These are phyloP conservation scores for Scedosporium apiospermum DNA, from an alignment of 2,329 filamentous ascomycete species.

Conservation along the genomic window DNA sequence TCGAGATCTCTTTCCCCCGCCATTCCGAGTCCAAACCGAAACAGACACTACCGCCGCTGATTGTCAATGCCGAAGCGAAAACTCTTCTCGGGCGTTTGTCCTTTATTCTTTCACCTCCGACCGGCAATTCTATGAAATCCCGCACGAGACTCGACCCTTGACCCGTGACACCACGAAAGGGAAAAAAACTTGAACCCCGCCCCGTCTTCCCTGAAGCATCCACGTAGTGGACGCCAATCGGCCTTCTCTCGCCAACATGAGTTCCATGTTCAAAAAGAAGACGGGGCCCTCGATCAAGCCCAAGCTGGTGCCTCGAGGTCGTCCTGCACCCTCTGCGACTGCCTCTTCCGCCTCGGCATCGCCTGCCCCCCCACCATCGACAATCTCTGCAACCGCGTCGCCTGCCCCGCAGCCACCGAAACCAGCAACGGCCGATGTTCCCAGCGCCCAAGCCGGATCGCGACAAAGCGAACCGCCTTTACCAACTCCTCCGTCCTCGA, in stretches of 20 bases:
- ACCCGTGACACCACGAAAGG: neutral
- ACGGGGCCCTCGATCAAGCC: constrained; percentile 58
- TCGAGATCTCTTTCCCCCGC: neutral
- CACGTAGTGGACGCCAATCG: neutral
- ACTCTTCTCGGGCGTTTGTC: neutral
- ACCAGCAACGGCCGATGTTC: neutral
- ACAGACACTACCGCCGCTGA: neutral
- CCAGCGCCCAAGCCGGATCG: neutral
- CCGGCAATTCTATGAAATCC: neutral
- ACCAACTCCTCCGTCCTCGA: neutral
- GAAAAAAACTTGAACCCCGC: neutral
- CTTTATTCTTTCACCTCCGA: neutral
- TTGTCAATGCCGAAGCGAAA: neutral
- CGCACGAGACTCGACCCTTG: neutral
- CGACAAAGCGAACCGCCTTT: neutral
- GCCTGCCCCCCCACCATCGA: constrained; percentile 3
- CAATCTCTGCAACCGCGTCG: constrained; percentile 2
- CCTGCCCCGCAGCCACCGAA: constrained; percentile 3
- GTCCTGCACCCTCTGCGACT: constrained; percentile 30
- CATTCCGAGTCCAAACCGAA: neutral
- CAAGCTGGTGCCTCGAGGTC: constrained; percentile 51
- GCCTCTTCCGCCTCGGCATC: constrained; percentile 1
- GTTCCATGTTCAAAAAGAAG: constrained; percentile 60
- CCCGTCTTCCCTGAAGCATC: neutral
- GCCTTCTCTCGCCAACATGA: constrained; percentile 35